Percentiles rank a stretch among this genome's conserved stretches.
Conservation (phyloP, 2,329 filamentous ascomycete genomes). For the Didymella lethalis region DNA sequence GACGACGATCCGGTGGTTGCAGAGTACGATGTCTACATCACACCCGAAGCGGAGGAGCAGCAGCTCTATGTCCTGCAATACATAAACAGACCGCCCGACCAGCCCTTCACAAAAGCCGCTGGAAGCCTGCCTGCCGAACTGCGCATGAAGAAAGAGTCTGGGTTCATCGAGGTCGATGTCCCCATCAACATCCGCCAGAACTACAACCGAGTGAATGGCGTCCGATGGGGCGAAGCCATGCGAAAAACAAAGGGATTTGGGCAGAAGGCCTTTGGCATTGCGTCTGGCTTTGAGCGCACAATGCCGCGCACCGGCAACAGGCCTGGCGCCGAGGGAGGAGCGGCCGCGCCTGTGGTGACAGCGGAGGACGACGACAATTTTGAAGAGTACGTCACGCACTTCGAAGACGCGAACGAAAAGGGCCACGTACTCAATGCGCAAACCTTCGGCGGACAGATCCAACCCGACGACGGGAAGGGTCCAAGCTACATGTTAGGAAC, state of each 20-base stretch:
- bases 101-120: constrained; percentile 66
- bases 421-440: constrained; percentile 79
- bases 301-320: constrained; percentile 43
- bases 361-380: constrained; percentile 71
- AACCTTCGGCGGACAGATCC: constrained; percentile 84
- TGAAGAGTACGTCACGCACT: constrained; percentile 59
- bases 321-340: constrained; percentile 34
- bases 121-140: constrained; percentile 70
- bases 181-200: constrained; percentile 73
- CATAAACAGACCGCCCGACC: constrained; percentile 74
- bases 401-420: constrained; percentile 71
- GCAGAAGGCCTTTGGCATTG: constrained; percentile 56
- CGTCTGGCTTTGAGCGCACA: constrained; percentile 54
- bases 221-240: constrained; percentile 82
- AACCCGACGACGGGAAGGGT: constrained; percentile 72
- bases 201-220: constrained; percentile 84
- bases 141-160: constrained; percentile 81
- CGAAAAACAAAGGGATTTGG: constrained; percentile 58
- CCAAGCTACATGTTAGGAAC: constrained; percentile 86
- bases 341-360: constrained; percentile 30
- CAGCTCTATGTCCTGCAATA: constrained; percentile 82
- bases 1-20: constrained; percentile 60
- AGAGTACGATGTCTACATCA: constrained; percentile 85
- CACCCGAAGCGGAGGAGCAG: constrained; percentile 68
- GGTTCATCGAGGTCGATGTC: constrained; percentile 92